Percentiles rank a stretch among this genome's conserved stretches.
These are phyloP conservation scores for Acrasis kona DNA, from an alignment of 78 protist genomes.

Conservation along the genomic window DNA sequence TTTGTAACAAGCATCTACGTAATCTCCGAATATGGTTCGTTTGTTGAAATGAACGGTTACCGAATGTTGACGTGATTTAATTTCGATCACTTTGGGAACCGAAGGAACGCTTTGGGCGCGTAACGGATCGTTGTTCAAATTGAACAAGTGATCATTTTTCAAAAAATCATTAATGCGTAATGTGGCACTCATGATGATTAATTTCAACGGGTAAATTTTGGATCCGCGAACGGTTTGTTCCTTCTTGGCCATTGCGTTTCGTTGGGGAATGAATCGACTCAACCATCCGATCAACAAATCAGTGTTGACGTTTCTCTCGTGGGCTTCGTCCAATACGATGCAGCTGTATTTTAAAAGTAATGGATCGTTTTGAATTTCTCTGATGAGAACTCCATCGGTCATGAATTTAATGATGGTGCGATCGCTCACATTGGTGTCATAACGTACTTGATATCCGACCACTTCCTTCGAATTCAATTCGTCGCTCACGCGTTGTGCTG, in stretches of 20 bases:
- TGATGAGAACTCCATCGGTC: constrained; percentile 89
- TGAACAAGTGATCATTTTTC: constrained; percentile 60
- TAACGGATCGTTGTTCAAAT: no score
- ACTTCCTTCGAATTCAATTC: constrained; percentile 59
- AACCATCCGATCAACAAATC: constrained; percentile 93
- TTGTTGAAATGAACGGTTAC: constrained; percentile 85
- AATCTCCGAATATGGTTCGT: constrained; percentile 48
- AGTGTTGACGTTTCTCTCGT: constrained; percentile 48
- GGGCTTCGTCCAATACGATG: constrained; percentile 97
- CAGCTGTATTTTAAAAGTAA: constrained; percentile 62
- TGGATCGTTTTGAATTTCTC: constrained; percentile 75
- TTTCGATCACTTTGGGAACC: constrained; percentile 65
- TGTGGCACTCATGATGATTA: constrained; percentile 98
- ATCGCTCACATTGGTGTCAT: constrained; percentile 40
- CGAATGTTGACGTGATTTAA: constrained; percentile 73
- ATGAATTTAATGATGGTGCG: constrained; percentile 75
- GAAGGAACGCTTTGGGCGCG: no score
- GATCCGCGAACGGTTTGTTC: background rate
- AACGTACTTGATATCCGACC: constrained; percentile 79
- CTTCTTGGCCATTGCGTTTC: constrained; percentile 11
- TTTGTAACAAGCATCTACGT: constrained; percentile 52
- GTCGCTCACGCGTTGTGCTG: constrained; percentile 85
- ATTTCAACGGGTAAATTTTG: constrained; percentile 65
- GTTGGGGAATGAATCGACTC: constrained; percentile 88
- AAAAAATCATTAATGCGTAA: constrained; percentile 80